Percentiles rank a stretch among this genome's conserved stretches.
Conservation (phyloP, 441 rosid species). For the Erodium texanum region DNA sequence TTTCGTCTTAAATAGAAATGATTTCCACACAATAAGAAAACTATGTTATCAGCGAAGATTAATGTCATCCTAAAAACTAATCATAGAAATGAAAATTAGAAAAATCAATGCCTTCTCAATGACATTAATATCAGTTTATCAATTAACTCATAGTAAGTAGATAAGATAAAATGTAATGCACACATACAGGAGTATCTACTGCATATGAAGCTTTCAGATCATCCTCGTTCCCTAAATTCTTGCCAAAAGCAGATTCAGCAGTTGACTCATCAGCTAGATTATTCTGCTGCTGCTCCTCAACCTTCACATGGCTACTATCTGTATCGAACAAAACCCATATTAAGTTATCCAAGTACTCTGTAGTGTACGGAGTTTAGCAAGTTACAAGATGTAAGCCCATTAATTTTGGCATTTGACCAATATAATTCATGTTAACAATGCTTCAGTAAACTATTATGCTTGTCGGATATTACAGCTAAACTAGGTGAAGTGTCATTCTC, state of each 20-base stretch:
- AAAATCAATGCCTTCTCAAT: background rate
- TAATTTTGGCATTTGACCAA: background rate
- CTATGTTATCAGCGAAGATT: background rate
- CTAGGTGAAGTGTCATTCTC: background rate
- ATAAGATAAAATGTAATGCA: conserved; percentile 13
- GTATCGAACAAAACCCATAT: conserved; percentile 24
- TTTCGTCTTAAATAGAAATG: background rate
- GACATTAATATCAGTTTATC: background rate
- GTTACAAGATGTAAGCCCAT: background rate
- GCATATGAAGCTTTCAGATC: conserved; percentile 53
- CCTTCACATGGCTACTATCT: conserved; percentile 52
- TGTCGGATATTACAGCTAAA: background rate
- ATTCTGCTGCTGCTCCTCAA: conserved; percentile 52
- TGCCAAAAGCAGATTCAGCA: conserved; percentile 44
- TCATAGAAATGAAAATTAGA: background rate
- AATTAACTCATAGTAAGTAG: conserved; percentile 6
- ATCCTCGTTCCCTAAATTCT: conserved; percentile 56
- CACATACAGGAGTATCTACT: conserved; percentile 55
- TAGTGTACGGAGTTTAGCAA: background rate
- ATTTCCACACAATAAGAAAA: background rate
- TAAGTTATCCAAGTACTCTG: background rate
- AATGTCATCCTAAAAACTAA: background rate
- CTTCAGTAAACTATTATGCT: background rate
- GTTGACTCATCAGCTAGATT: conserved; percentile 61
- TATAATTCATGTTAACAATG: background rate